Base-by-base conservation (phyloP, 306 rosid species). In the Lathyrus tuberosus region DNA sequence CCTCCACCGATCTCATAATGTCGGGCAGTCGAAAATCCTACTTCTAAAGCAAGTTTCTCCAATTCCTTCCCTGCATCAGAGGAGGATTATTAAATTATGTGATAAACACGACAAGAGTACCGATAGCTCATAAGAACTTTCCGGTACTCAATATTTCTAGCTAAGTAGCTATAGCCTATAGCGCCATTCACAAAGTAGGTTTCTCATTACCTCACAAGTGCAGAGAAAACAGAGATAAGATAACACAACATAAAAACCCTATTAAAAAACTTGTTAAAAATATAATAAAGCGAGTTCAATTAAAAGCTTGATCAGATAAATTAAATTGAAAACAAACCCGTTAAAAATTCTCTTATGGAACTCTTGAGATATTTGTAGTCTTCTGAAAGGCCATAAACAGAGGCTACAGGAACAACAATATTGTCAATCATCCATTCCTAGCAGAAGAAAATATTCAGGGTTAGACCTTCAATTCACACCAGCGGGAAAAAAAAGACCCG, bases 371-470 rank as follows among this genome's bases (percentile, higher is more conserved):
- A 95, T 84, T 53, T 76, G 65, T 95, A 95, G 57, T 89, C 96
- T 71, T 87, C 90, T 2, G 85, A 84, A 54, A 91, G 91, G 73
- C 91, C 97, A 81, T 87, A 87, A 33, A 73, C 82, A 80, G 97
- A 73, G 52, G 97, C 96, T 76, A 82, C 88, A 2, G 96, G 96
- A 57, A 89, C 91, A 44, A 95, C 95, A 42, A 89, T 65, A 79
- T 83, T 91, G 85, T 91, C 90, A 72, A 91, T 82, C 89, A 87
- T 83, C 91, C 91, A 84, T 76, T 86, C 99, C 99, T 91, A 73
- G 74, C 53, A 73, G 44, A 76, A 60, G 60, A 28, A 33, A 71
- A 73, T 44, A 15, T n/a, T 14, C 15, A 10, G 33, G 54, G 28
- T 80, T 14, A 71, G 53, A 38, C 28, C 59, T 65, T 68, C 47